Conservation (phyloP, 1,139 yeast species). For the Kluyveromyces sp. region DNA sequence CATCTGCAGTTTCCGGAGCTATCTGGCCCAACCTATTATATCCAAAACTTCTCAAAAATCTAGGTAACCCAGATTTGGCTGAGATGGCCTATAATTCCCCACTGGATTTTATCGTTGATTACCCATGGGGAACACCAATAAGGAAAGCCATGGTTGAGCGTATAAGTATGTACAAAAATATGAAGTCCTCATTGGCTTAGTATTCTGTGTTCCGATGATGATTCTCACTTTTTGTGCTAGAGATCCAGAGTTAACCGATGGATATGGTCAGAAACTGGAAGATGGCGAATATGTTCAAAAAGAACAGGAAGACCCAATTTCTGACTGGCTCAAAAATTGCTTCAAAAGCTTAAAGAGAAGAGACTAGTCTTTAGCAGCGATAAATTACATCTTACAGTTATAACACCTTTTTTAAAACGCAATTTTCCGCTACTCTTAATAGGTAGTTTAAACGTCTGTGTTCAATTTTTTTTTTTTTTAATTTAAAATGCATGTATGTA, state of each 20-base stretch:
- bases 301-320: constrained; percentile 35
- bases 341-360: too few species aligned
- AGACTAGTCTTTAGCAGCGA: too few species aligned
- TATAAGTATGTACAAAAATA: constrained; percentile 50
- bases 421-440: too few species aligned
- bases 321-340: constrained; percentile 16
- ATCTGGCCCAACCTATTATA: constrained; percentile 47
- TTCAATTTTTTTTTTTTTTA: too few species aligned
- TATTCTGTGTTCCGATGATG: constrained; percentile 30
- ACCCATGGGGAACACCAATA: constrained; percentile 53
- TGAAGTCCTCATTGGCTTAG: constrained; percentile 45
- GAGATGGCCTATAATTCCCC: constrained; percentile 45
- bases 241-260: constrained; percentile 38
- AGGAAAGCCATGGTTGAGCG: constrained; percentile 47
- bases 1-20: constrained; percentile 46
- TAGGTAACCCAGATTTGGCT: constrained; percentile 32
- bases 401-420: too few species aligned
- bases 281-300: constrained; percentile 33
- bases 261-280: constrained; percentile 22
- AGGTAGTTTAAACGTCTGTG: too few species aligned
- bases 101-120: constrained; percentile 34
- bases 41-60: constrained; percentile 17
- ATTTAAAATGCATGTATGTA: too few species aligned
- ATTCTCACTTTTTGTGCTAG: constrained; percentile 41
- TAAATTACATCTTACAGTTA: too few species aligned